Conservation (phyloP, 805 yeast species). For the Hanseniaspora osmophila region DNA sequence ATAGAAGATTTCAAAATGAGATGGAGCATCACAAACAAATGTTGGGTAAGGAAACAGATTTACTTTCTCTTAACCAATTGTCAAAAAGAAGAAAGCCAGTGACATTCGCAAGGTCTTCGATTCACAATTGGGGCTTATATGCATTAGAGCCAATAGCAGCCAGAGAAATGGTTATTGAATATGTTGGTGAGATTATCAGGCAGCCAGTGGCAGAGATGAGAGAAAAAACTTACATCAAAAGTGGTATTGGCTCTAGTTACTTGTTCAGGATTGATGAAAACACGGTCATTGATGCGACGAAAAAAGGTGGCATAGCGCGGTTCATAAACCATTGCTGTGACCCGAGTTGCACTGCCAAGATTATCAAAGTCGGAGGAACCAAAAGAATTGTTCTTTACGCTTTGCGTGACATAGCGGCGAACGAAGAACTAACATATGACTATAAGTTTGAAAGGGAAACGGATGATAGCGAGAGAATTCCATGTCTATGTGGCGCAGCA, state of each 20-base stretch:
- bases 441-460: constrained; percentile 88
- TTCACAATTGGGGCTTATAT: constrained; percentile 95
- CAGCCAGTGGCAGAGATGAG: constrained; percentile 90
- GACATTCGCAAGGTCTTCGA: constrained; percentile 91
- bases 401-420: constrained; percentile 68
- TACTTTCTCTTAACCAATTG: constrained; percentile 70
- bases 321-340: constrained; percentile 95
- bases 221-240: constrained; percentile 68
- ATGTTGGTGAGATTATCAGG: constrained; percentile 87
- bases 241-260: constrained; percentile 93
- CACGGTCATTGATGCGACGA: constrained; percentile 93
- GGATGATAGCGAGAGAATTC: constrained; percentile 73
- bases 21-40: constrained; percentile 66
- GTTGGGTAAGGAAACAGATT: constrained; percentile 67
- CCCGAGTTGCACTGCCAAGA: constrained; percentile 94
- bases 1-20: constrained; percentile 80
- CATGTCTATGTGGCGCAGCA: constrained; percentile 90
- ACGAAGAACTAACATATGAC: constrained; percentile 89
- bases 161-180: constrained; percentile 93
- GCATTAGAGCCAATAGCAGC: constrained; percentile 94
- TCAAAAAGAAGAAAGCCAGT: constrained; percentile 87
- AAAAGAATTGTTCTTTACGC: constrained; percentile 94
- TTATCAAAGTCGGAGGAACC: constrained; percentile 85
- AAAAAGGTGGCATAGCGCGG: constrained; percentile 92
- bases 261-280: constrained; percentile 85